Conservation (phyloP, 768 basidiomycete genomes). For the Hortiboletus campestris region DNA sequence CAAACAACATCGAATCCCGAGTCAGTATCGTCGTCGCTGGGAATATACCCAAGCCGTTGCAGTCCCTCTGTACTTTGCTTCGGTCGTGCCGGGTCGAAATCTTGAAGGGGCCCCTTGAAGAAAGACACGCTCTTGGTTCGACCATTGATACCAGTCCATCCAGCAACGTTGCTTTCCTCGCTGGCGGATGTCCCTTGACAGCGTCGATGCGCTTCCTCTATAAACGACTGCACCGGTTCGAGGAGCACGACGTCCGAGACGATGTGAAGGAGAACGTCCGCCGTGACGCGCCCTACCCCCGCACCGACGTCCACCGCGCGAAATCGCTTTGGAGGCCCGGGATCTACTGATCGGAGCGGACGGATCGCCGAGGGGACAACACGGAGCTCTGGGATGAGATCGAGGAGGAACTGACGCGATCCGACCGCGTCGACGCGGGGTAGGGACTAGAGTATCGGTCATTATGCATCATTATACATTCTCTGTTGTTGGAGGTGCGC, state of each 20-base stretch:
- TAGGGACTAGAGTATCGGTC: constrained; percentile 53
- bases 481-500: constrained; percentile 8
- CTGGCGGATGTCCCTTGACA: constrained; percentile 37
- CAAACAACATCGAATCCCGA: constrained; percentile 85
- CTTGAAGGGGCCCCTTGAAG: constrained; percentile 76
- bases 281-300: constrained; percentile 90
- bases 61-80: constrained; percentile 40
- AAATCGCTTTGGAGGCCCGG: constrained; percentile 39
- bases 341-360: constrained; percentile 35
- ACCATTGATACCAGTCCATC: constrained; percentile 70
- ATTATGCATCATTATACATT: background rate
- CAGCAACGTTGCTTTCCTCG: constrained; percentile 26
- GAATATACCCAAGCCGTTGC: constrained; percentile 67
- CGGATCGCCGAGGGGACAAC: constrained; percentile 72
- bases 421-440: constrained; percentile 89
- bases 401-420: constrained; percentile 83
- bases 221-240: constrained; percentile 82
- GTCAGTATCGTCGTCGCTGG: constrained; percentile 51
- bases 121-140: constrained; percentile 72
- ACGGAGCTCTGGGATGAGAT: constrained; percentile 76
- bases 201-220: constrained; percentile 61
- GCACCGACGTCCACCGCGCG: constrained; percentile 92
- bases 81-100: constrained; percentile 67
- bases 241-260: constrained; percentile 84
- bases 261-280: constrained; percentile 85